Percentiles rank a stretch among this genome's conserved stretches.
These are phyloP conservation scores for Penicillium sp. DNA, from an alignment of 2,329 filamentous ascomycete genomes.

Conservation along the genomic window DNA sequence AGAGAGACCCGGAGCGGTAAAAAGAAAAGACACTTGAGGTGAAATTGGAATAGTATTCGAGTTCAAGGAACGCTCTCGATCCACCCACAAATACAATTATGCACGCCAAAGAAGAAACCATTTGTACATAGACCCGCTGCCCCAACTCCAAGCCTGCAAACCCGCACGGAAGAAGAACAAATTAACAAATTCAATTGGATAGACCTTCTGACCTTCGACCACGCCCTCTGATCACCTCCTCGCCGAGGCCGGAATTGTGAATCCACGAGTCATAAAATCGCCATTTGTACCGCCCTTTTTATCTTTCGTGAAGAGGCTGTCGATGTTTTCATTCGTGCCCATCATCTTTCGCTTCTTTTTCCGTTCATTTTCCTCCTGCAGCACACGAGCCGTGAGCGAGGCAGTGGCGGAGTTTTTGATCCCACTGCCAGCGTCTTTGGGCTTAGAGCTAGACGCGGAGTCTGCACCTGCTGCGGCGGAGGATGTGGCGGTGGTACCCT, in stretches of 20 bases:
- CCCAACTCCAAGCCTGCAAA: background rate
- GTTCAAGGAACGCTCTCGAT: too few relatives aligned
- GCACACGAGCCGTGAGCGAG: constrained; percentile 74
- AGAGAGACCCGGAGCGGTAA: too few relatives aligned
- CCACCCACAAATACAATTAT: background rate
- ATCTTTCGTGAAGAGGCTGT: constrained; percentile 48
- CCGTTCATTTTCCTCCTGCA: constrained; percentile 76
- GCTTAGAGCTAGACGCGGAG: constrained; percentile 17
- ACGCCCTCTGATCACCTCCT: constrained; percentile 25
- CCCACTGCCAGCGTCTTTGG: constrained; percentile 41
- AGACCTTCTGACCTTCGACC: too few relatives aligned
- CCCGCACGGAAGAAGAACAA: constrained; percentile 4
- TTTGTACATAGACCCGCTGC: background rate
- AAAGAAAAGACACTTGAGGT: too few relatives aligned
- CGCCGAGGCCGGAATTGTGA: constrained; percentile 44
- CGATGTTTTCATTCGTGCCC: constrained; percentile 52
- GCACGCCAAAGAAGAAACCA: background rate
- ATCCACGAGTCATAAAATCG: constrained; percentile 57
- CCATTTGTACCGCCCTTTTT: constrained; percentile 39
- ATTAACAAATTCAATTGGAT: background rate
- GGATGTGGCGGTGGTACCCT: constrained; percentile 26
- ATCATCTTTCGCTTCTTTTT: constrained; percentile 73
- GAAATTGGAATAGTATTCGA: too few relatives aligned
- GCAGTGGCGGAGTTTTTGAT: constrained; percentile 90
- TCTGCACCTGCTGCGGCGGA: constrained; percentile 27